Conservation (phyloP, 495 filamentous ascomycete genomes). For the Penicillium arizonense region DNA sequence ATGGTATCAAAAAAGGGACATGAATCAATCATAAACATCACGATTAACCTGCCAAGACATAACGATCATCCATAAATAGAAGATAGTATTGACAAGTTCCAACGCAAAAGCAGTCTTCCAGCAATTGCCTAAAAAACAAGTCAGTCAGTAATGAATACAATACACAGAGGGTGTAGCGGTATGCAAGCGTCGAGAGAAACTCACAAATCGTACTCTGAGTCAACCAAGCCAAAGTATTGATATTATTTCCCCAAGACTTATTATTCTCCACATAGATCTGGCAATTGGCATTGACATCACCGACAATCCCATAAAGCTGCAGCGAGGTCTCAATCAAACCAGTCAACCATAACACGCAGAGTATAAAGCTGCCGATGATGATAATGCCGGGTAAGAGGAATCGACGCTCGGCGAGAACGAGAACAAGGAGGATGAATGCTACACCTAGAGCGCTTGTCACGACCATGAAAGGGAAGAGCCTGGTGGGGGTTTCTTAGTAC, state of each 20-base stretch:
- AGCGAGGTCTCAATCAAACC: conserved; percentile 87
- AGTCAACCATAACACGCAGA: conserved; percentile 89
- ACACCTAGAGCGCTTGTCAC: conserved; percentile 66
- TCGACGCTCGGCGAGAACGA: conserved; percentile 71
- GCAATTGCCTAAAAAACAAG: conserved; percentile 40
- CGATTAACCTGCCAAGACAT: conserved; percentile 87
- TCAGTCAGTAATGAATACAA: conserved; percentile 1
- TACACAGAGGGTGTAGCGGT: background rate
- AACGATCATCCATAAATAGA: conserved; percentile 92
- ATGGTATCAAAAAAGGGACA: conserved; percentile 16
- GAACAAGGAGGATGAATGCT: conserved; percentile 68
- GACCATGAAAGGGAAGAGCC: conserved; percentile 95
- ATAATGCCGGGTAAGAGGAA: conserved; percentile 87
- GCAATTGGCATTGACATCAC: conserved; percentile 78
- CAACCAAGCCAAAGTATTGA: conserved; percentile 79
- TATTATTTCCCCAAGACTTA: conserved; percentile 56
- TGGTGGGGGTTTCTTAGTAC: conserved; percentile 30
- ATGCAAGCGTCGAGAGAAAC: conserved; percentile 21
- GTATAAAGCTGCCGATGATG: conserved; percentile 86
- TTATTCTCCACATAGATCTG: conserved; percentile 64
- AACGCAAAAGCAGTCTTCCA: conserved; percentile 63
- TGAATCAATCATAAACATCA: conserved; percentile 39
- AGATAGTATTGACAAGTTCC: conserved; percentile 75
- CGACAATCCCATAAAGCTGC: conserved; percentile 79
- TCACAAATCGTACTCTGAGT: conserved; percentile 85